phyloP scores from a whole-genome alignment of 225 moss, liverwort and hornwort genomes.

The Thuidium tamariscinum region DNA sequence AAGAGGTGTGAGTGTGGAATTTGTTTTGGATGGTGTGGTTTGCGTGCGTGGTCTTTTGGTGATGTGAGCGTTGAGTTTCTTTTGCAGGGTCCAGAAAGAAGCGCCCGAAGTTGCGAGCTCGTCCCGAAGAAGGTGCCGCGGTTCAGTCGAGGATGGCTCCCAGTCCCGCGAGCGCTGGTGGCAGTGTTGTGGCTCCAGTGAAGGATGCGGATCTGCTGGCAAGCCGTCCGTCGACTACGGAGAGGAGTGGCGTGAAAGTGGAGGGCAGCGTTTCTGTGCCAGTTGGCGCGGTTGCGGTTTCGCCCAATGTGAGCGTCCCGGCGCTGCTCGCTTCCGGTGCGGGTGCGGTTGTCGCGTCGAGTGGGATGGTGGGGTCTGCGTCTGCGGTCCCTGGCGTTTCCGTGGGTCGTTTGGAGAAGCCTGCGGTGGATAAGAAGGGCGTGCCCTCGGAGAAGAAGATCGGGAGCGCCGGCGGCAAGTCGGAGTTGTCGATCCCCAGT shows the following conservation, averaged over 20 bases:
- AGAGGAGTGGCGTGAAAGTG: slow-evolving; percentile 23
- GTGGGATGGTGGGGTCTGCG: neutral
- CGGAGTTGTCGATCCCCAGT: slow-evolving; percentile 13
- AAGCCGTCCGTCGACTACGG: neutral
- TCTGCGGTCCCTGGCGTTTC: neutral
- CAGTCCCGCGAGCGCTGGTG: neutral
- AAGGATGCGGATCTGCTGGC: slow-evolving; percentile 23
- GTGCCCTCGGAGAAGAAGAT: slow-evolving; percentile 22
- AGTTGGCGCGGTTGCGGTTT: neutral
- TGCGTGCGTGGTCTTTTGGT: neutral
- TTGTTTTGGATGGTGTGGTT: too few species aligned
- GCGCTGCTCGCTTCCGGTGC: neutral
- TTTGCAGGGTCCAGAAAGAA: slow-evolving; percentile 25
- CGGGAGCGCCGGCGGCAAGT: neutral
- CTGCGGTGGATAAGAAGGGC: slow-evolving; percentile 28
- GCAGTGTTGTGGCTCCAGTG: neutral
- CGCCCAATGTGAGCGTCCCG: neutral
- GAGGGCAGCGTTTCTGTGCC: slow-evolving; percentile 13
- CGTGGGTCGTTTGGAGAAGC: slow-evolving; percentile 11
- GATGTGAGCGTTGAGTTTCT: neutral
- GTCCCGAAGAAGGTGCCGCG: slow-evolving; percentile 30
- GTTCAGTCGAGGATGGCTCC: slow-evolving; percentile 9
- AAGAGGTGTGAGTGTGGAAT: neutral
- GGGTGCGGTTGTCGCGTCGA: neutral
- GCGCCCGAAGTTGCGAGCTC: slow-evolving; percentile 42